phyloP scores from a whole-genome alignment of 2,329 filamentous ascomycete genomes.

The Ustulina deusta region DNA sequence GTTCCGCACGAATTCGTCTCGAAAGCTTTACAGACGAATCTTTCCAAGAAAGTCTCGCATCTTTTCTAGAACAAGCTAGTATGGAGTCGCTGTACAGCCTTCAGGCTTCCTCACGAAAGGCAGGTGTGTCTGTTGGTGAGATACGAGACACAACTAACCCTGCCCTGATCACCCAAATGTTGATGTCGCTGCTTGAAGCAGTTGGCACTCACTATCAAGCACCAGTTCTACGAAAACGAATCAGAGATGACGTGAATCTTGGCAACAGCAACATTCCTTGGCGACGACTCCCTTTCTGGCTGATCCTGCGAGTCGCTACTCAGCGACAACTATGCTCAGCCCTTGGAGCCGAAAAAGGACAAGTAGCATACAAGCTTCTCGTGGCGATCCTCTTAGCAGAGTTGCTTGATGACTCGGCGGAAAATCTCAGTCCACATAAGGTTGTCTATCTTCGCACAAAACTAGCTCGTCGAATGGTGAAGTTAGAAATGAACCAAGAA shows the following conservation, averaged over 20 bases:
- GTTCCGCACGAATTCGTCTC: conserved; percentile 58
- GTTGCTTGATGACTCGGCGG: conserved; percentile 57
- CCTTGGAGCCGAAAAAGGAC: conserved; percentile 57
- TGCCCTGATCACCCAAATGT: conserved; percentile 67
- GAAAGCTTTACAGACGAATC: conserved; percentile 51
- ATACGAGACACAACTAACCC: conserved; percentile 69
- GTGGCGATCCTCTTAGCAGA: conserved; percentile 61
- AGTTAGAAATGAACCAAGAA: conserved; percentile 59
- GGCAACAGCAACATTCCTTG: no score
- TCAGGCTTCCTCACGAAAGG: conserved; percentile 64
- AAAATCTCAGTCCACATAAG: conserved; percentile 51
- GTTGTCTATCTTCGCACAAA: conserved; percentile 62
- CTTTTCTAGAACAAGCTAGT: conserved; percentile 68
- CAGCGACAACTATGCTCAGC: conserved; percentile 62
- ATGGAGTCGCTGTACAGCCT: conserved; percentile 66
- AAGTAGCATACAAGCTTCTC: conserved; percentile 68
- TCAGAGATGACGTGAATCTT: no score
- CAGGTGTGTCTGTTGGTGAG: conserved; percentile 61
- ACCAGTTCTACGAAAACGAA: no score
- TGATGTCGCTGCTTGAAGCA: conserved; percentile 70
- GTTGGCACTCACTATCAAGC: conserved; percentile 55
- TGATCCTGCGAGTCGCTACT: conserved; percentile 48
- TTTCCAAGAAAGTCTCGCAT: conserved; percentile 63
- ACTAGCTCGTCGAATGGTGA: conserved; percentile 67
- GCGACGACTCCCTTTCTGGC: no score